Evolutionary conservation across 2,329 filamentous ascomycete species (phyloP), one percentile per base, ranked within the genome.

Genomic region (Dactylellina haptotyla): DNA sequence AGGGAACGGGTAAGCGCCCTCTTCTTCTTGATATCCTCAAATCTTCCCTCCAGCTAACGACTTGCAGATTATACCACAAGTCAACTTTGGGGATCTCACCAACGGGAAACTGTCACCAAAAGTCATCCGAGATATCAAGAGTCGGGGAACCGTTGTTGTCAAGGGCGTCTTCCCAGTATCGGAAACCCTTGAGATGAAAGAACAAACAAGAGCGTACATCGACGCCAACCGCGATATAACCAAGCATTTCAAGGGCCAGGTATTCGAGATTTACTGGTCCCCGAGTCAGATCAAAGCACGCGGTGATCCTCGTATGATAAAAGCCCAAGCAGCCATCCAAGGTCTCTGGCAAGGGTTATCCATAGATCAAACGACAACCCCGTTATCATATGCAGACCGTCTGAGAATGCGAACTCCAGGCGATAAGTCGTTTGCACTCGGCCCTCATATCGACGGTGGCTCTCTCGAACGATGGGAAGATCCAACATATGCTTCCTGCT

Each of bases 261-360:
- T 93, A 4, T 91, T 87, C 77, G 90, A 92, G 79, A 82, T 93
- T 1, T 93, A 92, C 81, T 92, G 90, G 90, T 89, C 89, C 0
- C 83, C 84, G 1, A 83, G 88, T 0, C 90, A 93, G 79, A 82
- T 90, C 45, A 84, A 85, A 75, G 90, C 89, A 2, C 85, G 90
- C n/a, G 81, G 85, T 0, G 88, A 93, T 78, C 85, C 87, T 0
- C 87, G 87, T 71, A 80, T 92, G 75, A 81, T 92, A 18, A 79
- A 81, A 20, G 83, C 87, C 0, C 90, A 92, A 76, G 81, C 81
- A 5, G 85, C 86, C 25, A 84, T 93, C 32, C 87, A 91, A 83
- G 79, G 81, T 3, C 79, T 91, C 54, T 92, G 89, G 89, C 84
- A 89, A 70, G 39, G 76, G 76, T 82, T 86, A 54, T 81, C 84